Percentiles rank a stretch among this genome's conserved stretches.
These are phyloP conservation scores for Eucalyptus marginata DNA, from an alignment of 345 rosid species.

Conservation along the genomic window DNA sequence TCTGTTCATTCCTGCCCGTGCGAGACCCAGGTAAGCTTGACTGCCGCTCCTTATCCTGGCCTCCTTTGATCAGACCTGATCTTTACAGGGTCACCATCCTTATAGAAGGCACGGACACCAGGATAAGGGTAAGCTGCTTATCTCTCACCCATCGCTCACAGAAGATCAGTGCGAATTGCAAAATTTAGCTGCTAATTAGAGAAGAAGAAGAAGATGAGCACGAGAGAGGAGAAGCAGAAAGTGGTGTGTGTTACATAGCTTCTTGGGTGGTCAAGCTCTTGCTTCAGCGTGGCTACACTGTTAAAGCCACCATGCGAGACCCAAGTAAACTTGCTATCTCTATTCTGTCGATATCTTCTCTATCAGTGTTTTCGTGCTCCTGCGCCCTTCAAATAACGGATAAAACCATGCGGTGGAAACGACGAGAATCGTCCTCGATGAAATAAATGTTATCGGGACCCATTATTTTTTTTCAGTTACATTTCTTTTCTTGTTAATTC, in stretches of 20 bases:
- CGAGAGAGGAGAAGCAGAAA: neutral
- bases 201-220: neutral
- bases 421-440: too few relatives aligned
- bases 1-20: neutral
- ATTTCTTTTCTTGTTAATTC: neutral
- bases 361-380: neutral
- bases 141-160: neutral
- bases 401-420: neutral
- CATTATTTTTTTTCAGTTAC: neutral
- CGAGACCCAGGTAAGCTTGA: neutral
- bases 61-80: neutral
- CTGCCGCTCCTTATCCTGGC: neutral
- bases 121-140: neutral
- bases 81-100: neutral
- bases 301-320: conserved; percentile 24
- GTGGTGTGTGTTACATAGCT: conserved; percentile 24
- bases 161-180: too few relatives aligned
- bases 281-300: conserved; percentile 32
- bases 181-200: too few relatives aligned
- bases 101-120: neutral
- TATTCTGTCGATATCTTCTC: neutral
- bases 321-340: neutral
- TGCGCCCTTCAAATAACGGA: neutral
- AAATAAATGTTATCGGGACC: neutral
- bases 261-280: conserved; percentile 33